Conservation (phyloP, 805 yeast genomes). For the Tetrapisispora iriomotensis region DNA sequence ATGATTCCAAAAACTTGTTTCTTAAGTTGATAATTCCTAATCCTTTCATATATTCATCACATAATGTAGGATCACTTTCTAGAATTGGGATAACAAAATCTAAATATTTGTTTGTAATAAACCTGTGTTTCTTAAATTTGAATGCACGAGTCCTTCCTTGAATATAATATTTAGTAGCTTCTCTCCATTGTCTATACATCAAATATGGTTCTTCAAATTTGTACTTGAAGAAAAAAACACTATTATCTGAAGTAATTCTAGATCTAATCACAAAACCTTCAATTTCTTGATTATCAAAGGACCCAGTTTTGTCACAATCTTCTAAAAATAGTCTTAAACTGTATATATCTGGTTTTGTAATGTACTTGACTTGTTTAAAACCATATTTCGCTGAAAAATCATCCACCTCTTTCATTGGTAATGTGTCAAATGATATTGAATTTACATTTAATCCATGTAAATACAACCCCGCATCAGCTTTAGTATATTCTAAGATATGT, state of each 20-base stretch:
- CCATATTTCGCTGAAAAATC: slow-evolving; percentile 60
- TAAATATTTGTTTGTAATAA: slow-evolving; percentile 57
- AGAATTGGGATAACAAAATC: slow-evolving; percentile 54
- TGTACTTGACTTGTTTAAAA: slow-evolving; percentile 48
- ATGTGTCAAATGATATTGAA: slow-evolving; percentile 50
- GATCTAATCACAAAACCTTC: slow-evolving; percentile 93
- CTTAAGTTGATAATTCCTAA: slow-evolving; percentile 71
- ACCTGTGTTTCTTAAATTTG: slow-evolving; percentile 43
- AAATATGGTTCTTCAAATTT: slow-evolving; percentile 94
- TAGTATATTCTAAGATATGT: slow-evolving; percentile 70
- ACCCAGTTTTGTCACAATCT: slow-evolving; percentile 53
- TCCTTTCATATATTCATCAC: slow-evolving; percentile 40
- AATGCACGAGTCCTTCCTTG: slow-evolving; percentile 26
- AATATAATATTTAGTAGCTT: slow-evolving; percentile 59
- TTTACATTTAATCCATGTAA: slow-evolving; percentile 82
- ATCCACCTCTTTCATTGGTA: slow-evolving; percentile 49
- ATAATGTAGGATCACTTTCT: slow-evolving; percentile 36
- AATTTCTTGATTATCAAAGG: slow-evolving; percentile 58
- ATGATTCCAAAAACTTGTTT: slow-evolving; percentile 45
- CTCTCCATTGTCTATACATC: slow-evolving; percentile 84
- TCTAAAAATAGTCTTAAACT: slow-evolving; percentile 44
- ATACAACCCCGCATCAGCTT: slow-evolving; percentile 68
- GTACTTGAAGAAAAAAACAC: slow-evolving; percentile 75
- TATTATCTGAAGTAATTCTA: slow-evolving; percentile 19
- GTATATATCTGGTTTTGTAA: slow-evolving; percentile 31